Evolutionary conservation across 805 yeast species (phyloP).

Genomic region (Candida incommunis): DNA sequence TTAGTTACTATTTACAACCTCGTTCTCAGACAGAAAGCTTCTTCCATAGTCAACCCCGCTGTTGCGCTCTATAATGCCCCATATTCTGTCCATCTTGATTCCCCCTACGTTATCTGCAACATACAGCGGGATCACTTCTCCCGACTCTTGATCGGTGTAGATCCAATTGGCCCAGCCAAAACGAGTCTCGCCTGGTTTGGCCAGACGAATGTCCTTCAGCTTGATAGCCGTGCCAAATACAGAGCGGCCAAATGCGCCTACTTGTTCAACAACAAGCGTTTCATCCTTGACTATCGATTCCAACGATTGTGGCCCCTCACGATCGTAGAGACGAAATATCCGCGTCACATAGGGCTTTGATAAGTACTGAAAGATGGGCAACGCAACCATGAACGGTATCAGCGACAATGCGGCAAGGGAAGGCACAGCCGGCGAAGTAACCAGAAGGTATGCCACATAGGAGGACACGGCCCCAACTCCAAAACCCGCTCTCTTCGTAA

Average conservation of each 20-base stretch:
- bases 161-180: constrained; percentile 37
- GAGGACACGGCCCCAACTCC: constrained; percentile 48
- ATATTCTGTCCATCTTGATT: constrained; percentile 65
- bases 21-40: constrained; percentile 15
- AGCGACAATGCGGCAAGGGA: constrained; percentile 31
- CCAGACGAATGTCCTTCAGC: constrained; percentile 32
- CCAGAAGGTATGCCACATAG: constrained; percentile 47
- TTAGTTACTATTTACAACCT: constrained; percentile 3
- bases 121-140: constrained; percentile 30
- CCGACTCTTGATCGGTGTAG: constrained; percentile 17
- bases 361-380: constrained; percentile 42
- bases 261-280: constrained; percentile 50
- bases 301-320: constrained; percentile 44
- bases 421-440: constrained; percentile 38
- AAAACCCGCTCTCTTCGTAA: constrained; percentile 45
- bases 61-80: constrained; percentile 69
- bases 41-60: constrained; percentile 60
- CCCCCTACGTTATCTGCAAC: constrained; percentile 70
- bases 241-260: constrained; percentile 51
- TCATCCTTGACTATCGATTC: constrained; percentile 51
- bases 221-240: constrained; percentile 48
- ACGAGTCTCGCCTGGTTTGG: constrained; percentile 2
- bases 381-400: constrained; percentile 33
- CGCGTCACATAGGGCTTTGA: constrained; percentile 57
- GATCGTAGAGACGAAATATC: constrained; percentile 55